A percentile compares a stretch with the other conserved stretches of the same genome.
Evolutionary conservation across 139 green algal genomes (phyloP).

Genomic region (Ulvella scutata): DNA sequence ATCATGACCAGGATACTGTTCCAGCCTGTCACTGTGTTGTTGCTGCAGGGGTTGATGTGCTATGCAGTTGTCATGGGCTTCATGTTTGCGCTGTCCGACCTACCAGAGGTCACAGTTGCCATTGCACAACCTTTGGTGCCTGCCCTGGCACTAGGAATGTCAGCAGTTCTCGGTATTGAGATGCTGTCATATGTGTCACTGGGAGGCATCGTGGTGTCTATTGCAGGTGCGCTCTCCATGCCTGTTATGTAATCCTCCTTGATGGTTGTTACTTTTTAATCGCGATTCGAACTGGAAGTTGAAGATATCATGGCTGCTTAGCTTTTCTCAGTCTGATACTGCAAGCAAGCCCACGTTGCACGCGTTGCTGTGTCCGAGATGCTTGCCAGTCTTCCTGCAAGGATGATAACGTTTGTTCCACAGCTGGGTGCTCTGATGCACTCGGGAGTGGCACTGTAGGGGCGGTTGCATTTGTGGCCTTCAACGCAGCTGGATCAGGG

Average conservation of each 20-base stretch:
- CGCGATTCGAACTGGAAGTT: too few relatives aligned
- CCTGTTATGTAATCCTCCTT: too few relatives aligned
- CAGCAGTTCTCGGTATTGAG: background rate
- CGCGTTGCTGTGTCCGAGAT: too few relatives aligned
- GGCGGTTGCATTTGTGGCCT: background rate
- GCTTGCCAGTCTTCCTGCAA: too few relatives aligned
- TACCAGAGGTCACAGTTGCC: background rate
- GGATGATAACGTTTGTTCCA: too few relatives aligned
- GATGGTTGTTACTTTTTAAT: too few relatives aligned
- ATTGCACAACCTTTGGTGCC: background rate
- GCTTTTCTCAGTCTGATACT: too few relatives aligned
- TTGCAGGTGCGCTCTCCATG: background rate
- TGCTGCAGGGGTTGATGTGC: background rate
- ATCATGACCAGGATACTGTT: background rate
- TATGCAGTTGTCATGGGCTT: background rate
- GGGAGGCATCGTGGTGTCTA: background rate
- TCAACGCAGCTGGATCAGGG: background rate
- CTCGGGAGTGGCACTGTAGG: too few relatives aligned
- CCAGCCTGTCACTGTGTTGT: too few relatives aligned
- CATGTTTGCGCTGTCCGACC: constrained; percentile 1
- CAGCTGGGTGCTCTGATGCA: too few relatives aligned
- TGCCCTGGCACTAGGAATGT: background rate
- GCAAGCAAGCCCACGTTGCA: too few relatives aligned
- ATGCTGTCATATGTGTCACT: background rate
- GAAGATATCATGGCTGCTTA: too few relatives aligned